phyloP scores from a whole-genome alignment of 139 green algal genomes.

The Chara braunii region DNA sequence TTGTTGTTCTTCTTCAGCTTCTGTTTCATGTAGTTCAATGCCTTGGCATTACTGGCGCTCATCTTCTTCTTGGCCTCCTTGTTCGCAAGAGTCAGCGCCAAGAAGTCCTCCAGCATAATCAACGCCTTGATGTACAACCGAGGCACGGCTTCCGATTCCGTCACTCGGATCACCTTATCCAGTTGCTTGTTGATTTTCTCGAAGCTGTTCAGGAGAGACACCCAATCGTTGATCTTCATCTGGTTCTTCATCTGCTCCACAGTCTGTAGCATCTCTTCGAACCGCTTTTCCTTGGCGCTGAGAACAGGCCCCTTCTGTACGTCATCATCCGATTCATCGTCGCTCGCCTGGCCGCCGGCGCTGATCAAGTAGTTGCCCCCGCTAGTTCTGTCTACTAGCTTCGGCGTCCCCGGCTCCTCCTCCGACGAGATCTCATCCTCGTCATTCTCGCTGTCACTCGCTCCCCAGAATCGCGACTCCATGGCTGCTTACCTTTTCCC shows the following conservation, averaged over 20 bases:
- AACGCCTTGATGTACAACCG: conserved; percentile 80
- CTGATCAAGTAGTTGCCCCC: neutral
- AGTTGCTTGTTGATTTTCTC: conserved; percentile 98
- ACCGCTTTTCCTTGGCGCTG: conserved; percentile 75
- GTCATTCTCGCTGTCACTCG: neutral
- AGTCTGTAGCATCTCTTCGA: conserved; percentile 65
- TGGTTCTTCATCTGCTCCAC: conserved; percentile 83
- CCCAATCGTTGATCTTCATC: conserved; percentile 98
- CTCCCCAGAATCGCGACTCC: neutral
- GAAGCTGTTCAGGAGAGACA: conserved; percentile 78
- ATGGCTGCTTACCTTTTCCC: too few species aligned
- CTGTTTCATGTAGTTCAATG: conserved; percentile 93
- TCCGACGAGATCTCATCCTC: neutral
- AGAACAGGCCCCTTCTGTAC: conserved; percentile 71
- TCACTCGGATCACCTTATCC: conserved; percentile 60
- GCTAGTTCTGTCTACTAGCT: neutral
- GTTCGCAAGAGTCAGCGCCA: conserved; percentile 58
- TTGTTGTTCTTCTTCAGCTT: conserved; percentile 91
- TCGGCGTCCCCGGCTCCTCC: neutral
- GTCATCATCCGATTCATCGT: conserved; percentile 31
- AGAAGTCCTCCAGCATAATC: conserved; percentile 83
- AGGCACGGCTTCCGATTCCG: conserved; percentile 44
- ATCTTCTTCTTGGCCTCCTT: conserved; percentile 92
- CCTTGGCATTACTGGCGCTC: conserved; percentile 82
- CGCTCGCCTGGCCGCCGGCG: neutral